Percentiles rank a stretch among this genome's conserved stretches.
These are phyloP conservation scores for Psilocybe subaeruginosa DNA, from an alignment of 768 basidiomycete genomes.

Conservation along the genomic window DNA sequence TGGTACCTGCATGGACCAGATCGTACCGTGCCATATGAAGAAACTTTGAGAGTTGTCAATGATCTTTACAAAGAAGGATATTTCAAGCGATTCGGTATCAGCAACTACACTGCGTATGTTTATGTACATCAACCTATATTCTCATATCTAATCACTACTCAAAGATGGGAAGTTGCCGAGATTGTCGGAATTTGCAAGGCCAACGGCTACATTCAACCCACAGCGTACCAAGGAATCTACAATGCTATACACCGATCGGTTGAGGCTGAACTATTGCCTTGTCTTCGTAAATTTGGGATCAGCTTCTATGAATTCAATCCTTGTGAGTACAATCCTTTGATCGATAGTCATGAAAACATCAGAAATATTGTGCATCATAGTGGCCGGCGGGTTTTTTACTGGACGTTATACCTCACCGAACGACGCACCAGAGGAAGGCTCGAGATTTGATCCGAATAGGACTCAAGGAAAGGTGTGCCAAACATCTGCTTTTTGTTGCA, in stretches of 20 bases:
- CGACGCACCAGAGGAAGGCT: conserved; percentile 49
- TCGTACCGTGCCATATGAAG: conserved; percentile 56
- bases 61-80: conserved; percentile 59
- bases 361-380: conserved; percentile 27
- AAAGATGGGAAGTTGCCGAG: conserved; percentile 67
- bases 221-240: conserved; percentile 55
- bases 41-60: conserved; percentile 55
- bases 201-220: conserved; percentile 57
- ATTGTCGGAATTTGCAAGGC: conserved; percentile 58
- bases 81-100: conserved; percentile 66
- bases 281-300: conserved; percentile 59
- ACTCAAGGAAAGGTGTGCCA: conserved; percentile 19
- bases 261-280: conserved; percentile 52
- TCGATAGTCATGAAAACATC: neutral
- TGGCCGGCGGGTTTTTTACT: conserved; percentile 64
- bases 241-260: conserved; percentile 43
- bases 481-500: neutral
- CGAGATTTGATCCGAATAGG: conserved; percentile 53
- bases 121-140: neutral
- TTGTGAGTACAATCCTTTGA: conserved; percentile 32
- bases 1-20: conserved; percentile 70
- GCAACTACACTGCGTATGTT: conserved; percentile 58
- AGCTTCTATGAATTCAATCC: conserved; percentile 62
- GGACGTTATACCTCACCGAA: conserved; percentile 48
- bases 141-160: neutral